phyloP scores from a whole-genome alignment of 441 rosid genomes.

The Gossypium schwendimanii region DNA sequence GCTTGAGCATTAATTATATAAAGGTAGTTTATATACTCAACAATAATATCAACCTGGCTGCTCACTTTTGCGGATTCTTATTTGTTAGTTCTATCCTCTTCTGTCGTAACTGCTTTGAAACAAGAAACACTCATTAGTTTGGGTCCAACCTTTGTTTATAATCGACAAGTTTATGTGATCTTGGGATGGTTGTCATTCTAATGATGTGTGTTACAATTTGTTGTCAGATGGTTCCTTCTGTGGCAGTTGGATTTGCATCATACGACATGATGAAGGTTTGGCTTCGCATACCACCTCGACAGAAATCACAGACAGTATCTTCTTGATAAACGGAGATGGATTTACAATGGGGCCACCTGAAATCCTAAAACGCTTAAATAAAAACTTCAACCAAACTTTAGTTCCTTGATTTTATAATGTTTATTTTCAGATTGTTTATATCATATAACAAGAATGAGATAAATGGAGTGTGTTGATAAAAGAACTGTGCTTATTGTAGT shows the following conservation, averaged over 20 bases:
- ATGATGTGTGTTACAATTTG: constrained; percentile 1
- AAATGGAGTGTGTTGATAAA: background rate
- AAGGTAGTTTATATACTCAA: constrained; percentile 40
- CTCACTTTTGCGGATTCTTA: background rate
- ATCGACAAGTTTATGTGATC: background rate
- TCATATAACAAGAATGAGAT: background rate
- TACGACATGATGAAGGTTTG: constrained; percentile 87
- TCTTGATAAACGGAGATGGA: constrained; percentile 20
- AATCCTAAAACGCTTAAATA: background rate
- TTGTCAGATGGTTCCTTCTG: constrained; percentile 86
- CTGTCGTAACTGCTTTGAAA: background rate
- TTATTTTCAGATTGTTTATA: background rate
- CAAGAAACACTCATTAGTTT: background rate
- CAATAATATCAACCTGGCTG: constrained; percentile 1
- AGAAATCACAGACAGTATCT: constrained; percentile 36
- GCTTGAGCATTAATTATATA: constrained; percentile 85
- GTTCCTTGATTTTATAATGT: background rate
- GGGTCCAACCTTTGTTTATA: background rate
- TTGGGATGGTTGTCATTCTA: constrained; percentile 7
- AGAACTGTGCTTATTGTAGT: background rate
- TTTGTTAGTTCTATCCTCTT: background rate
- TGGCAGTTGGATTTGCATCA: constrained; percentile 90
- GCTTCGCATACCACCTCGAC: constrained; percentile 81
- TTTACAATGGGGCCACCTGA: background rate
- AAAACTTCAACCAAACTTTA: background rate